phyloP scores from a whole-genome alignment of 164 flowering plant genomes.

The Stephania cephalantha region DNA sequence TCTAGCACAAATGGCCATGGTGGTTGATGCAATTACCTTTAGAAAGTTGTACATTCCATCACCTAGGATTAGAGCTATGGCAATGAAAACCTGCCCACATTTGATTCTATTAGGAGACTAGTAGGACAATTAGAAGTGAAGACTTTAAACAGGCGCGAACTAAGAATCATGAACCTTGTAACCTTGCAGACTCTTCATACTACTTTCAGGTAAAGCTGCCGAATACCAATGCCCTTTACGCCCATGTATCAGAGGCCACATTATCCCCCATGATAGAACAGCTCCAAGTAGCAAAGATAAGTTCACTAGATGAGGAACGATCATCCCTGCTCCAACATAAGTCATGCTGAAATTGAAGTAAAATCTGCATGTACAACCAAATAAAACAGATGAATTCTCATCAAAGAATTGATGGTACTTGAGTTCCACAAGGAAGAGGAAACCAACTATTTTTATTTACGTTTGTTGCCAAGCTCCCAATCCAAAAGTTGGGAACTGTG shows the following conservation, averaged over 20 bases:
- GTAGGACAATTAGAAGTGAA: neutral
- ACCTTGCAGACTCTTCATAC: conserved; percentile 83
- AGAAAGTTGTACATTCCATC: conserved; percentile 85
- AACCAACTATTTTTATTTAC: conserved; percentile 3
- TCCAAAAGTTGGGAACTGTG: conserved; percentile 64
- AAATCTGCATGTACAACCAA: conserved; percentile 48
- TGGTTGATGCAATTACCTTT: conserved; percentile 43
- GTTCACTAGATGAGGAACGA: conserved; percentile 74
- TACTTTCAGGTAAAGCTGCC: conserved; percentile 41
- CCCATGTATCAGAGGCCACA: conserved; percentile 81
- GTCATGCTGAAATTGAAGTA: conserved; percentile 80
- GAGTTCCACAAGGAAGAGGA: neutral
- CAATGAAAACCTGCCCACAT: conserved; percentile 59
- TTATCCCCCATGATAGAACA: conserved; percentile 83
- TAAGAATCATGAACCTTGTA: conserved; percentile 52
- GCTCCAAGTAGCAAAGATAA: conserved; percentile 83
- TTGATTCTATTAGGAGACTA: neutral
- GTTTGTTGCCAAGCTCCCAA: conserved; percentile 50
- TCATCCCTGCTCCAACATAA: conserved; percentile 87
- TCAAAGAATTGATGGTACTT: neutral
- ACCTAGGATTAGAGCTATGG: conserved; percentile 77
- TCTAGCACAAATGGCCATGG: conserved; percentile 28
- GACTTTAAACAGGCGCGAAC: neutral
- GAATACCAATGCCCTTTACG: conserved; percentile 78
- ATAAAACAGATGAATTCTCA: neutral